A percentile compares a stretch with the other conserved stretches of the same genome.
These are phyloP conservation scores for Epichloe scottii DNA, from an alignment of 2,329 filamentous ascomycete genomes.

Conservation along the genomic window DNA sequence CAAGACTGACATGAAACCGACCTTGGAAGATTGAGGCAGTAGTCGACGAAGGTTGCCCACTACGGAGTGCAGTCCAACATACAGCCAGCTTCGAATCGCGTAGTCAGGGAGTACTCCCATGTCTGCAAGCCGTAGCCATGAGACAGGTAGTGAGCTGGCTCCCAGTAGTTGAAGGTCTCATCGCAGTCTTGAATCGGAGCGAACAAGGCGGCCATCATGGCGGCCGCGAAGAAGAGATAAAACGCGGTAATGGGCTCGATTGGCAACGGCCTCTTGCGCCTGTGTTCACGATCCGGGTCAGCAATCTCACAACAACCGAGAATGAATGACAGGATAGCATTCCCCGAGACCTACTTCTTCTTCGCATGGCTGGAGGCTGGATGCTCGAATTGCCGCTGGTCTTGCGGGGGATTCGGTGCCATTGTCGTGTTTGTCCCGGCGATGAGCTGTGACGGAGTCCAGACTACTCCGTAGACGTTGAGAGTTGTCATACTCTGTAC, in stretches of 20 bases:
- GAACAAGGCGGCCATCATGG: constrained; percentile 63
- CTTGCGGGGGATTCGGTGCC: constrained; percentile 23
- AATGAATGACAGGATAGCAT: background rate
- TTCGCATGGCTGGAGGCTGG: constrained; percentile 36
- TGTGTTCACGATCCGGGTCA: constrained; percentile 12
- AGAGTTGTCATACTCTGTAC: constrained; percentile 9
- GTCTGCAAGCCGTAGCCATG: constrained; percentile 92
- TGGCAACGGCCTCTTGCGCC: constrained; percentile 42
- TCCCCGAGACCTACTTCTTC: constrained; percentile 31
- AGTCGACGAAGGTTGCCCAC: constrained; percentile 55
- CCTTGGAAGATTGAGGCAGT: constrained; percentile 48
- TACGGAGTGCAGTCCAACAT: constrained; percentile 67
- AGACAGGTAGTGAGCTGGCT: constrained; percentile 85
- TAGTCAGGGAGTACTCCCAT: constrained; percentile 98
- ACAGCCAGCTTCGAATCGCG: constrained; percentile 91
- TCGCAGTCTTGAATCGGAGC: constrained; percentile 96
- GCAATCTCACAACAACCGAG: background rate
- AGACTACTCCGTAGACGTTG: too few species aligned
- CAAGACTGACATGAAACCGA: constrained; percentile 10
- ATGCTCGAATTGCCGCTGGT: constrained; percentile 30
- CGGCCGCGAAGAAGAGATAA: constrained; percentile 64
- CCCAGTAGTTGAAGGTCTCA: constrained; percentile 99
- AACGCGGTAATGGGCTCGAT: constrained; percentile 66
- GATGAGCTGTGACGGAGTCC: constrained; percentile 2
- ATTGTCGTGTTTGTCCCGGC: constrained; percentile 17